Percentiles rank a stretch among this genome's conserved stretches.
phyloP scores from a whole-genome alignment of 495 filamentous ascomycete genomes.

The Amphirosellinia nigrospora region DNA sequence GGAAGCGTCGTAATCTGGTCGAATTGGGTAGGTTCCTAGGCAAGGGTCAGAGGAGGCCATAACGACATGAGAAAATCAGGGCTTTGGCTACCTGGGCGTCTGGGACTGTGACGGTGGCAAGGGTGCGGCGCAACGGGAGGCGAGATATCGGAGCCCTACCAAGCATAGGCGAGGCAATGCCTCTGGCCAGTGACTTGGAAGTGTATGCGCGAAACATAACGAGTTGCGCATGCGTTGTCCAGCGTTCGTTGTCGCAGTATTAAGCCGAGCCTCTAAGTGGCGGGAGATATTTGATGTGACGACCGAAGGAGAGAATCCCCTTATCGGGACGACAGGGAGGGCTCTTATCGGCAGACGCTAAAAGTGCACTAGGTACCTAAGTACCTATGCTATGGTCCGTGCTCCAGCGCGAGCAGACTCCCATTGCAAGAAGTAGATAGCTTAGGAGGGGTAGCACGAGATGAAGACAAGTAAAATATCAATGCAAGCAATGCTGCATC shows the following conservation, averaged over 20 bases:
- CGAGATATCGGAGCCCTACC: conserved; percentile 26
- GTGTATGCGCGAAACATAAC: conserved; percentile 39
- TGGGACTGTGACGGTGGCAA: conserved; percentile 37
- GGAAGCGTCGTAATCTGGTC: conserved; percentile 88
- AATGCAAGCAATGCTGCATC: background rate
- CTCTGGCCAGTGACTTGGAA: conserved; percentile 32
- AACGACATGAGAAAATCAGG: background rate
- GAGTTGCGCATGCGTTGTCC: background rate
- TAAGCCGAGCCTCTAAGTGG: background rate
- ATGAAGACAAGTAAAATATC: background rate
- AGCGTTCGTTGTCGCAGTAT: background rate
- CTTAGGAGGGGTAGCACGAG: background rate
- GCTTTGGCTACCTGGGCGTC: conserved; percentile 33
- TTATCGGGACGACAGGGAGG: conserved; percentile 4
- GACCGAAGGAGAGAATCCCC: conserved; percentile 6
- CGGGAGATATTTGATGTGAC: conserved; percentile 16
- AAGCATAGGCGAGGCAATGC: conserved; percentile 33
- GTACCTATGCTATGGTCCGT: too few relatives aligned
- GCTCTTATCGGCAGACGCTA: conserved; percentile 14
- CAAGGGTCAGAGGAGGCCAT: conserved; percentile 27
- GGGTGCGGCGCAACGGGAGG: conserved; percentile 30
- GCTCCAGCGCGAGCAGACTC: too few relatives aligned
- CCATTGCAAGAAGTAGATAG: too few relatives aligned
- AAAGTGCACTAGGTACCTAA: too few relatives aligned
- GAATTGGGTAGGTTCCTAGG: conserved; percentile 84